Percentiles rank a stretch among this genome's conserved stretches.
These are phyloP conservation scores for Coleophoma eucalyptorum DNA, from an alignment of 2,329 filamentous ascomycete genomes.

Conservation along the genomic window DNA sequence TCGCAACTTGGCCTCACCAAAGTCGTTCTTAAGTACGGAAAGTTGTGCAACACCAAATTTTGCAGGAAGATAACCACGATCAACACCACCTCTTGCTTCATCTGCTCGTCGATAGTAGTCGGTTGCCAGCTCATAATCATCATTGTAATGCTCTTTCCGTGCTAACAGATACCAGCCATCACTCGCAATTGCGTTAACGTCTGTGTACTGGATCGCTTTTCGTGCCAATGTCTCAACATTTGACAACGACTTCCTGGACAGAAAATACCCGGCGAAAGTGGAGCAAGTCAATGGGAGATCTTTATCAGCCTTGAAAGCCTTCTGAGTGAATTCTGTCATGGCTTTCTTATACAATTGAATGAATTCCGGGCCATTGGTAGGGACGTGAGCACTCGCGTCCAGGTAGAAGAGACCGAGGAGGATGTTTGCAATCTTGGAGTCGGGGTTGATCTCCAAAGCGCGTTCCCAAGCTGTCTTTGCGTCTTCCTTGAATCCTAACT, in stretches of 20 bases:
- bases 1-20: slow-evolving; percentile 87
- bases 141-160: slow-evolving; percentile 82
- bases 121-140: slow-evolving; percentile 68
- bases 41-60: slow-evolving; percentile 94
- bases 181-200: slow-evolving; percentile 93
- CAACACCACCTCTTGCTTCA: slow-evolving; percentile 85
- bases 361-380: slow-evolving; percentile 82
- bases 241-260: slow-evolving; percentile 73
- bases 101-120: slow-evolving; percentile 91
- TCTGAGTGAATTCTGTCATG: slow-evolving; percentile 92
- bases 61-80: slow-evolving; percentile 86
- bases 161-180: slow-evolving; percentile 97
- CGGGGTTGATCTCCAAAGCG: slow-evolving; percentile 72
- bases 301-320: slow-evolving; percentile 90
- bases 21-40: slow-evolving; percentile 77
- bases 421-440: slow-evolving; percentile 87
- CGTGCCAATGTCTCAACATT: slow-evolving; percentile 85
- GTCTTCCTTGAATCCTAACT: slow-evolving; percentile 89
- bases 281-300: slow-evolving; percentile 85
- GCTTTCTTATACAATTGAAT: slow-evolving; percentile 83
- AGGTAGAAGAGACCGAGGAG: slow-evolving; percentile 88
- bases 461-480: slow-evolving; percentile 89
- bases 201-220: slow-evolving; percentile 92
- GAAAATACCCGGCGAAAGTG: slow-evolving; percentile 86
- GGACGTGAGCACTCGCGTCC: slow-evolving; percentile 77